Base-by-base conservation (phyloP, 2,329 filamentous ascomycete species). In the Aureobasidium musti region DNA sequence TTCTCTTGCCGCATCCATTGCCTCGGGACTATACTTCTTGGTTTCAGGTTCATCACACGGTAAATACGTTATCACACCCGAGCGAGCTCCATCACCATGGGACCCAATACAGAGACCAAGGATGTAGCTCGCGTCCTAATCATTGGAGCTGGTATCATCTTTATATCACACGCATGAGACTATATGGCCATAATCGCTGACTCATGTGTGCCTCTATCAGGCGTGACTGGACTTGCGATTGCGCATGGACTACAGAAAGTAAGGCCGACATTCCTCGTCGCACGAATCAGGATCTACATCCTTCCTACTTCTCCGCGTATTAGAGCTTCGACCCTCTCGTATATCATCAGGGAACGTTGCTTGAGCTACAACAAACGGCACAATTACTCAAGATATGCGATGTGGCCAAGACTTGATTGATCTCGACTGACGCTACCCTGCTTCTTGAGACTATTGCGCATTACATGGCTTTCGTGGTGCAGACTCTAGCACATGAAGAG, bases 231-330 rank as follows among this genome's bases (percentile, higher is more conserved):
- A 13, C 68, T 75, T 3, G 59, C 66, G 0, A 67, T 75, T 11
- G 73, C 73, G 2, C 71, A 74, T 19, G 73, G 70, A 14, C 67
- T 75, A n/a, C 69, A 70, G 35, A 68, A 73, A 30, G 64, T 66
- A 66, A 28, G 37, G 2, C 10, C 17, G 17, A 57, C n/a, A 43
- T 37, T 6, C 43, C 19, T 23, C 21, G 19, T 50, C 43, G 14
- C 28, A 50, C 14, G 3, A 52, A 52, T 2, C 43, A 52, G 28
- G 28, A 52, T 33, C n/a, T 21, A 6, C 26, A 21, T 17, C 30
- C 26, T 26, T 39, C 35, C 3, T 7, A n/a, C 39, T n/a, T 19
- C 39, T 17, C 14, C n/a, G 19, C 21, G 2, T 43, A 11, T 19
- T 13, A 49, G 45, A 49, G 45, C 45, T 49, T 49, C 23, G 1